A percentile compares a stretch with the other conserved stretches of the same genome.
Conservation (phyloP, 1,284 basidiomycete species). For the Melampsora larici-populina region DNA sequence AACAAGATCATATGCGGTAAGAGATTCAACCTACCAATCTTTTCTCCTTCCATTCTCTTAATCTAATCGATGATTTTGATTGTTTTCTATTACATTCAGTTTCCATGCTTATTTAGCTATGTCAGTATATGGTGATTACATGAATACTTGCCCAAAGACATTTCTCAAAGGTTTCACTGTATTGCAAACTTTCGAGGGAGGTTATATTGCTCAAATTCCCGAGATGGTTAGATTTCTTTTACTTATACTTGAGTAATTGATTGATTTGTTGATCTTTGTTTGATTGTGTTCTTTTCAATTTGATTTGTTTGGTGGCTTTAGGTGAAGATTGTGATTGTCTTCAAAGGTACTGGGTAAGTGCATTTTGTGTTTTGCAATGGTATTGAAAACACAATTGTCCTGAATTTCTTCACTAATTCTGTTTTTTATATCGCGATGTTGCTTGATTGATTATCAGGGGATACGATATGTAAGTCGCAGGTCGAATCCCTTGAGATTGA, state of each 20-base stretch:
- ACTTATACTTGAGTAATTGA: neutral
- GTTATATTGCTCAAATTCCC: slow-evolving; percentile 44
- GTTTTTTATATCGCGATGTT: too few relatives aligned
- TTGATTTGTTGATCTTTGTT: neutral
- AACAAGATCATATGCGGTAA: slow-evolving; percentile 17
- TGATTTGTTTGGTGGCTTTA: neutral
- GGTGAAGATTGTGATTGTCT: slow-evolving; percentile 46
- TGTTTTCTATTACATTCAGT: neutral
- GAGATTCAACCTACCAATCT: too few relatives aligned
- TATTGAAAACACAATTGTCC: neutral
- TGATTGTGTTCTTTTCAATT: neutral
- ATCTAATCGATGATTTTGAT: too few relatives aligned
- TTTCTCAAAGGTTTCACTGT: slow-evolving; percentile 45
- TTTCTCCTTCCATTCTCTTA: too few relatives aligned
- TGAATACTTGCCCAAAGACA: slow-evolving; percentile 42
- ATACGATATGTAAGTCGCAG: neutral
- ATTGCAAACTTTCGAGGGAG: slow-evolving; percentile 44
- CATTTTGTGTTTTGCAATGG: neutral
- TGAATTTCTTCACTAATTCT: neutral
- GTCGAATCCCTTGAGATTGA: neutral
- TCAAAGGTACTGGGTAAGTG: slow-evolving; percentile 44
- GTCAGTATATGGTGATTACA: slow-evolving; percentile 45
- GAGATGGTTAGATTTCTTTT: slow-evolving; percentile 38
- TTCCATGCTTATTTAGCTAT: slow-evolving; percentile 44
- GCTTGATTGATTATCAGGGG: neutral